Percentiles rank a stretch among this genome's conserved stretches.
phyloP scores from a whole-genome alignment of 768 basidiomycete species.

The Exsudoporus frostii region DNA sequence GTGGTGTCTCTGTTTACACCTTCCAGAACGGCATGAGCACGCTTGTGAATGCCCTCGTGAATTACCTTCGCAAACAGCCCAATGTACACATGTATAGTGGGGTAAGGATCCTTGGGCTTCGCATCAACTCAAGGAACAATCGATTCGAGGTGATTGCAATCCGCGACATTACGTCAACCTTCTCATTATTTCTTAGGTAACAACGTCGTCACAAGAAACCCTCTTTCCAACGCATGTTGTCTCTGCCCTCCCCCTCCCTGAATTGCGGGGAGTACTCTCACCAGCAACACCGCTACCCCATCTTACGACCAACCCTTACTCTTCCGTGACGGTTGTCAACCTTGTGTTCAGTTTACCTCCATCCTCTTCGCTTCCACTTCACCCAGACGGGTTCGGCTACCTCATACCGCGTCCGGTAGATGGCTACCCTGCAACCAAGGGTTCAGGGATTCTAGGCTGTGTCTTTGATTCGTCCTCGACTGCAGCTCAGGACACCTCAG shows the following conservation, averaged over 20 bases:
- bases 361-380: slow-evolving; percentile 42
- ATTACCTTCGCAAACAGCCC: slow-evolving; percentile 39
- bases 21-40: slow-evolving; percentile 74
- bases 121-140: slow-evolving; percentile 29
- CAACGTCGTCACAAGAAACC: slow-evolving; percentile 31
- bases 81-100: slow-evolving; percentile 60
- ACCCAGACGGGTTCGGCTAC: slow-evolving; percentile 91
- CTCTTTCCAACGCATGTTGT: slow-evolving; percentile 62
- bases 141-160: slow-evolving; percentile 44
- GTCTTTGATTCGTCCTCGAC: slow-evolving; percentile 88
- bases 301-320: slow-evolving; percentile 63
- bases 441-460: slow-evolving; percentile 67
- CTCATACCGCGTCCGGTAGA: slow-evolving; percentile 75
- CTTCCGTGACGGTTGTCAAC: slow-evolving; percentile 87
- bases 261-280: slow-evolving; percentile 43
- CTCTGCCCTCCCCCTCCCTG: slow-evolving; percentile 71
- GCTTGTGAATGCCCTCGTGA: slow-evolving; percentile 55
- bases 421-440: slow-evolving; percentile 43
- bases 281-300: slow-evolving; percentile 51
- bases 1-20: slow-evolving; percentile 72
- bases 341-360: slow-evolving; percentile 66
- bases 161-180: background rate
- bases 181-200: slow-evolving; percentile 28
- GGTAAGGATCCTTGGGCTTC: slow-evolving; percentile 38
- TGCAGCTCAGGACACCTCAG: slow-evolving; percentile 48